Evolutionary conservation across 768 basidiomycete genomes (phyloP).

Genomic region (Crassisporium funariophilum): DNA sequence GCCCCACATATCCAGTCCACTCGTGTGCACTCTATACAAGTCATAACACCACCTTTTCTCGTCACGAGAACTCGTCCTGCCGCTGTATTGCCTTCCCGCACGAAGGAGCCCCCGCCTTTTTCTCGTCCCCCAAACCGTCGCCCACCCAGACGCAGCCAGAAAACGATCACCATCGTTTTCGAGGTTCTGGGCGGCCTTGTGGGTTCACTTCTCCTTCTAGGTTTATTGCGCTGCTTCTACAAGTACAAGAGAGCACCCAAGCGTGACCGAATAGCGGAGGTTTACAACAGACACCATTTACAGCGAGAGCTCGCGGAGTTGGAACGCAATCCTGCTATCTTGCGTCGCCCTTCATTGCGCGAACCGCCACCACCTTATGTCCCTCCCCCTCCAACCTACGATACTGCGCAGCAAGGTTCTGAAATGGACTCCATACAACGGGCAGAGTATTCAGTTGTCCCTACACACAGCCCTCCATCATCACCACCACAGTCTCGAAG

Average conservation of each 20-base stretch:
- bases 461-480: not conserved
- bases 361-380: conserved; percentile 57
- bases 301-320: conserved; percentile 54
- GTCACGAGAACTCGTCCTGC: conserved; percentile 5
- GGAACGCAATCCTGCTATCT: conserved; percentile 35
- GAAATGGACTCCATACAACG: too few species aligned
- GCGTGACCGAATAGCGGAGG: conserved; percentile 45
- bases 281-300: conserved; percentile 46
- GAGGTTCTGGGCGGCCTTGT: conserved; percentile 47
- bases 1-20: conserved; percentile 2
- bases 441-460: not conserved
- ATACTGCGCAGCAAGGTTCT: conserved; percentile 9
- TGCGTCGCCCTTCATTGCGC: conserved; percentile 30
- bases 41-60: conserved; percentile 7
- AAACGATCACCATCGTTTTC: conserved; percentile 44
- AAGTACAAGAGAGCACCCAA: conserved; percentile 46
- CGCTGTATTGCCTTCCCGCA: conserved; percentile 2
- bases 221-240: conserved; percentile 42
- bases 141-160: conserved; percentile 22
- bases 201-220: conserved; percentile 34
- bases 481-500: not conserved
- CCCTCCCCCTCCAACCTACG: conserved; percentile 51
- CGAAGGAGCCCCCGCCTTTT: conserved; percentile 7
- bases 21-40: conserved; percentile 6
- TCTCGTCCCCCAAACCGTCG: conserved; percentile 8